phyloP scores from a whole-genome alignment of 2,329 filamentous ascomycete species.

The Arthrobotrys sphaeroides region DNA sequence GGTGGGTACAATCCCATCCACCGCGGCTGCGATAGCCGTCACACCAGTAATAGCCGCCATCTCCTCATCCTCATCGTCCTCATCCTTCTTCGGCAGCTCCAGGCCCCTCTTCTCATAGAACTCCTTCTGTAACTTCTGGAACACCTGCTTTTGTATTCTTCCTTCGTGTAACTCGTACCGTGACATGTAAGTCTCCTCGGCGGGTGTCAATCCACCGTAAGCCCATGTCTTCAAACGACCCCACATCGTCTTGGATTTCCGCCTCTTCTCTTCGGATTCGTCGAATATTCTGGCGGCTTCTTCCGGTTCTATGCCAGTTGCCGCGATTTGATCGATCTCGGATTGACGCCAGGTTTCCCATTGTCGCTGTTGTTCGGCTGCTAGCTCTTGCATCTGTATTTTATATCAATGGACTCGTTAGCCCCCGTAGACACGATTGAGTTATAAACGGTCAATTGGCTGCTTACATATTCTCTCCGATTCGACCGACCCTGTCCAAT shows the following conservation, averaged over 20 bases:
- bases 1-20: conserved; percentile 44
- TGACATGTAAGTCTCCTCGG: conserved; percentile 56
- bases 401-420: neutral
- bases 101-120: conserved; percentile 50
- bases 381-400: conserved; percentile 19
- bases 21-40: conserved; percentile 31
- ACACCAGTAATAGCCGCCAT: conserved; percentile 19
- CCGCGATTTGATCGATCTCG: conserved; percentile 40
- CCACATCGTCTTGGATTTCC: conserved; percentile 50
- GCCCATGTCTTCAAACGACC: conserved; percentile 56
- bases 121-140: conserved; percentile 46
- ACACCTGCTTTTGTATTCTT: conserved; percentile 41
- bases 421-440: neutral
- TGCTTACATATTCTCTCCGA: conserved; percentile 50
- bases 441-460: neutral
- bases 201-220: conserved; percentile 56
- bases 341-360: conserved; percentile 36
- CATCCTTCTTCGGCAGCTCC: conserved; percentile 45
- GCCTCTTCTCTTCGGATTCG: conserved; percentile 41
- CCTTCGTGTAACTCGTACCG: conserved; percentile 46
- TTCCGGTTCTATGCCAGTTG: conserved; percentile 35
- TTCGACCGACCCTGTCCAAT: conserved; percentile 47
- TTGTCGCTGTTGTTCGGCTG: conserved; percentile 37
- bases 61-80: conserved; percentile 35
- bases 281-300: conserved; percentile 46